These are phyloP conservation scores for Chaetomium tenue DNA, from an alignment of 495 filamentous ascomycete genomes.

Conservation along the genomic window DNA sequence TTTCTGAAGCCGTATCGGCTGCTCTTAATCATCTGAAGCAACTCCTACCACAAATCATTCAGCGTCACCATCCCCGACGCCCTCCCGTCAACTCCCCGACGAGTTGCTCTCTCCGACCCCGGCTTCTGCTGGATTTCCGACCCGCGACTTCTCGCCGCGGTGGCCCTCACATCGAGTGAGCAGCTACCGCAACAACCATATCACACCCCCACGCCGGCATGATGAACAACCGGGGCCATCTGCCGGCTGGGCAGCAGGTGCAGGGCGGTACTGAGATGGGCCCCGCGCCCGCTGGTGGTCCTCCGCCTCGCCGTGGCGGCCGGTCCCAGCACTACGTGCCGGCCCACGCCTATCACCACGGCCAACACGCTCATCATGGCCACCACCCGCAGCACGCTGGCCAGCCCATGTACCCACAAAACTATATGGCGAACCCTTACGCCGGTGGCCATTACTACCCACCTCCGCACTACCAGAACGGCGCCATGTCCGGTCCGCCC, in stretches of 20 bases:
- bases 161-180: slow-evolving; percentile 47
- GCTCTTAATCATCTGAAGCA: not conserved
- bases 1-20: not conserved
- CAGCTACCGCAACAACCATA: slow-evolving; percentile 47
- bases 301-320: slow-evolving; percentile 33
- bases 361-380: slow-evolving; percentile 26
- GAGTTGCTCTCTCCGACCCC: slow-evolving; percentile 17
- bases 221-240: slow-evolving; percentile 60
- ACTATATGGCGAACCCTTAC: slow-evolving; percentile 38
- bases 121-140: slow-evolving; percentile 18
- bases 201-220: slow-evolving; percentile 54
- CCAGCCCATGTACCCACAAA: slow-evolving; percentile 44
- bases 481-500: slow-evolving; percentile 33
- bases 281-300: slow-evolving; percentile 32
- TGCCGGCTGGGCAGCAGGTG: slow-evolving; percentile 61
- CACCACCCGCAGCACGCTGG: slow-evolving; percentile 36
- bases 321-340: slow-evolving; percentile 42
- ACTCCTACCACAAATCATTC: not conserved
- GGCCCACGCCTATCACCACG: slow-evolving; percentile 31
- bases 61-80: slow-evolving; percentile 12
- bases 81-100: slow-evolving; percentile 3
- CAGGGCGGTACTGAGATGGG: slow-evolving; percentile 48
- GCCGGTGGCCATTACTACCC: slow-evolving; percentile 30
- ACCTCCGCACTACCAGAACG: slow-evolving; percentile 45
- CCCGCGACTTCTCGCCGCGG: slow-evolving; percentile 30